Conservation (phyloP, 371 early-diverging fungal species). For the Apophysomyces elegans region DNA sequence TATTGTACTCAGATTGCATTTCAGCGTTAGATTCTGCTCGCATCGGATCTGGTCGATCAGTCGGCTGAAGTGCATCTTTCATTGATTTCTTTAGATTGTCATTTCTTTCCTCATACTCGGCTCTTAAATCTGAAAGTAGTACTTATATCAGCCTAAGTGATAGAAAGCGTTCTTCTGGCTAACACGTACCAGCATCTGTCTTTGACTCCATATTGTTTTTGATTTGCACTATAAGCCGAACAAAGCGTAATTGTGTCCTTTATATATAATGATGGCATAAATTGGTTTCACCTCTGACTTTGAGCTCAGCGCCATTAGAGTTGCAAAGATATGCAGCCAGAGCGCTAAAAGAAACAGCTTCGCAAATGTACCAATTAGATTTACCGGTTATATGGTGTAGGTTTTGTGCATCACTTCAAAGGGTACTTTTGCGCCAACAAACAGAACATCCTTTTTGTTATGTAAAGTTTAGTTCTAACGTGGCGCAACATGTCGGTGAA, state of each 20-base stretch:
- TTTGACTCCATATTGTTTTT: not conserved
- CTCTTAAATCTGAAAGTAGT: constrained; percentile 1
- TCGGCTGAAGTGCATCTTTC: not conserved
- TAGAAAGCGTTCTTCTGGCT: not conserved
- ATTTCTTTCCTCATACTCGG: constrained; percentile 1
- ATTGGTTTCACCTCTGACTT: not conserved
- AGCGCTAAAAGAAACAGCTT: too few relatives aligned
- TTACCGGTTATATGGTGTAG: too few relatives aligned
- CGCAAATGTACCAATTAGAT: too few relatives aligned
- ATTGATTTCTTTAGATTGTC: not conserved
- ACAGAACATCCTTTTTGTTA: too few relatives aligned
- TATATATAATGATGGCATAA: constrained; percentile 3
- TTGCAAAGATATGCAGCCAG: too few relatives aligned
- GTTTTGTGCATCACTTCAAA: too few relatives aligned
- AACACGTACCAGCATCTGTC: not conserved
- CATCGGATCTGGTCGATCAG: not conserved
- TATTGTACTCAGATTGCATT: constrained; percentile 4
- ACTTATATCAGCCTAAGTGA: not conserved
- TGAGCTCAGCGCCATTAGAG: not conserved
- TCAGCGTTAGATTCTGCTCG: not conserved
- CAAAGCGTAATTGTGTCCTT: not conserved
- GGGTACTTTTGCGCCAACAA: too few relatives aligned
- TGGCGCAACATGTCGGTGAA: too few relatives aligned
- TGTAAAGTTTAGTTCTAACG: too few relatives aligned
- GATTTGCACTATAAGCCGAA: too few relatives aligned